Evolutionary conservation across 2,329 filamentous ascomycete species (phyloP).

Genomic region (Escovopsis weberi): DNA sequence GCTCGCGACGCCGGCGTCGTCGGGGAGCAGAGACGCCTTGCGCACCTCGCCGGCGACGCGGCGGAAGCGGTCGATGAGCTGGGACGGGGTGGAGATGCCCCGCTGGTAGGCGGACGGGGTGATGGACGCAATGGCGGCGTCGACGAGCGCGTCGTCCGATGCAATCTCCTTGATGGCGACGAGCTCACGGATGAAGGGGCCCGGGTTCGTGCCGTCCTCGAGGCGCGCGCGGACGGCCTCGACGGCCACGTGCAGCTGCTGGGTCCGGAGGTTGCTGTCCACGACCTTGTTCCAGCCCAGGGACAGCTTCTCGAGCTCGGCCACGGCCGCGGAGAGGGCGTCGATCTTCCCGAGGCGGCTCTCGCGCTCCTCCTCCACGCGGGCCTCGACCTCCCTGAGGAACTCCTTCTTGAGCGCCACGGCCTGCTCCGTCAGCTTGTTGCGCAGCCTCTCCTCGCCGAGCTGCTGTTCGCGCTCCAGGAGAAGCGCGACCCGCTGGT

Average conservation of each 20-base stretch:
- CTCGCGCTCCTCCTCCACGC: conserved; percentile 78
- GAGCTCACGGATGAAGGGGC: conserved; percentile 82
- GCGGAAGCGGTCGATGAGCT: conserved; percentile 90
- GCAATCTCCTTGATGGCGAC: conserved; percentile 91
- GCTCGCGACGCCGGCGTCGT: conserved; percentile 85
- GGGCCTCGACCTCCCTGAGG: conserved; percentile 57
- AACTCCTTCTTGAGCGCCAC: conserved; percentile 79
- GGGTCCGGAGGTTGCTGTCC: conserved; percentile 79
- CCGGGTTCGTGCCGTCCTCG: conserved; percentile 53
- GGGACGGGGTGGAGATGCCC: conserved; percentile 67
- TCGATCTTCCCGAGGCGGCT: conserved; percentile 75
- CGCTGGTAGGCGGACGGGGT: conserved; percentile 88
- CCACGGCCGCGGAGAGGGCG: conserved; percentile 62
- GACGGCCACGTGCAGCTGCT: conserved; percentile 90
- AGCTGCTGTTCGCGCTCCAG: conserved; percentile 67
- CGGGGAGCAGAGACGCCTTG: conserved; percentile 83
- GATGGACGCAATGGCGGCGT: conserved; percentile 91
- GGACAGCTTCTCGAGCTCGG: conserved; percentile 76
- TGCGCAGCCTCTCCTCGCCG: conserved; percentile 68
- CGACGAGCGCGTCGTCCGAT: conserved; percentile 68
- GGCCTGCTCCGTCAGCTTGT: conserved; percentile 80
- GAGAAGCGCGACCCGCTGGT: conserved; percentile 64
- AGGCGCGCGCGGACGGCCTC: conserved; percentile 81
- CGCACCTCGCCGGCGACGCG: conserved; percentile 83
- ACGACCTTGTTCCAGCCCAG: conserved; percentile 83